Evolutionary conservation across 805 yeast genomes (phyloP).

Genomic region (Lipomyces lipofer): DNA sequence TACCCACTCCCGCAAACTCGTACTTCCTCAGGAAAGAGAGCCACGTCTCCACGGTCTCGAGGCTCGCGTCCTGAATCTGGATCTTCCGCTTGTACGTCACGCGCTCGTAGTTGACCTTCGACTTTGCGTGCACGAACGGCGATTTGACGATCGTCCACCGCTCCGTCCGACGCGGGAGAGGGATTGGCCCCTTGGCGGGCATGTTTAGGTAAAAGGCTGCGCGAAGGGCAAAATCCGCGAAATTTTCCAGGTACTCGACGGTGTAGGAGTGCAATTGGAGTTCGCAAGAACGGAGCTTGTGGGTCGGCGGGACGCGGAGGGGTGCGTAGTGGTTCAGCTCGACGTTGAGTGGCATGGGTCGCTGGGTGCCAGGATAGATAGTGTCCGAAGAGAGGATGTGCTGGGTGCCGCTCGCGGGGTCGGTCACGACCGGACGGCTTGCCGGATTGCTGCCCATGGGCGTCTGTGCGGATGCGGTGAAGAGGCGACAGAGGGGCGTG

Average conservation of each 20-base stretch:
- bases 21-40: slow-evolving; percentile 75
- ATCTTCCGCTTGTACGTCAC: slow-evolving; percentile 74
- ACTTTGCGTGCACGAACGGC: slow-evolving; percentile 91
- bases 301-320: slow-evolving; percentile 59
- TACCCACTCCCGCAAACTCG: slow-evolving; percentile 77
- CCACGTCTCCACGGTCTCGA: slow-evolving; percentile 81
- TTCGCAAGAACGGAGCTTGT: slow-evolving; percentile 79
- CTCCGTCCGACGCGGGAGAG: slow-evolving; percentile 68
- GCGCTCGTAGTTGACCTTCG: slow-evolving; percentile 92
- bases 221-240: slow-evolving; percentile 82
- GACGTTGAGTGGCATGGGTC: slow-evolving; percentile 82
- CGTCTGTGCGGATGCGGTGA: too few relatives aligned
- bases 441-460: not conserved
- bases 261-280: slow-evolving; percentile 65
- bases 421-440: slow-evolving; percentile 1
- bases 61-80: slow-evolving; percentile 78
- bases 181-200: slow-evolving; percentile 75
- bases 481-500: too few relatives aligned
- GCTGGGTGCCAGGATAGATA: slow-evolving; percentile 37
- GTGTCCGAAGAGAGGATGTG: slow-evolving; percentile 14
- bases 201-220: slow-evolving; percentile 88
- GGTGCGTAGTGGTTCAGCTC: slow-evolving; percentile 83
- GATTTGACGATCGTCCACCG: slow-evolving; percentile 92
- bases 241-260: slow-evolving; percentile 67
- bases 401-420: slow-evolving; percentile 37